Evolutionary conservation across 2,329 filamentous ascomycete genomes (phyloP).

Genomic region (Dissoconium aciculare): DNA sequence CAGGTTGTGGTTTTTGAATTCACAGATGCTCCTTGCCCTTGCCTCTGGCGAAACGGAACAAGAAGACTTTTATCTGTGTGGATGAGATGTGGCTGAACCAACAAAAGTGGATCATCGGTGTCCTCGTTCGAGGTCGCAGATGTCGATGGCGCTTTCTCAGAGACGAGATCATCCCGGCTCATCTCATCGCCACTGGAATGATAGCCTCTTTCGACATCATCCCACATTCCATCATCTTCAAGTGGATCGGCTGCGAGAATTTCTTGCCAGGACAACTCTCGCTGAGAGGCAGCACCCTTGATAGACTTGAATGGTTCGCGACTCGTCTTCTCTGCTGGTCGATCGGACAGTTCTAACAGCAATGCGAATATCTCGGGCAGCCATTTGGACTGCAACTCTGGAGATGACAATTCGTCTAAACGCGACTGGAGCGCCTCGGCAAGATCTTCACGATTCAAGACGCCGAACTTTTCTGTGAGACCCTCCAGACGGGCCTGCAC

Average conservation of each 20-base stretch:
- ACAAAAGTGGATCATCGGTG: conserved; percentile 24
- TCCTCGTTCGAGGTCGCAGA: conserved; percentile 24
- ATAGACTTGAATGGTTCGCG: conserved; percentile 45
- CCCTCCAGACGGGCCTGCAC: conserved; percentile 28
- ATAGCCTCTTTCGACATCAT: conserved; percentile 48
- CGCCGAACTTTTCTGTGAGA: conserved; percentile 71
- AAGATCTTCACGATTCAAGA: conserved; percentile 64
- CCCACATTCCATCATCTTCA: conserved; percentile 55
- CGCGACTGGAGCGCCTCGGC: conserved; percentile 52
- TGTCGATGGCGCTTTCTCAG: conserved; percentile 18
- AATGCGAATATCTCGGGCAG: conserved; percentile 67
- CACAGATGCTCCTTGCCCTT: no score
- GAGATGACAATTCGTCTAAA: conserved; percentile 44
- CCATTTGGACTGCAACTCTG: conserved; percentile 47
- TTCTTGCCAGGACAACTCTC: conserved; percentile 52
- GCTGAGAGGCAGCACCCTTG: conserved; percentile 32
- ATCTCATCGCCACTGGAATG: conserved; percentile 50
- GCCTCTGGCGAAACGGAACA: no score
- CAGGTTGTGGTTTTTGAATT: conserved; percentile 1
- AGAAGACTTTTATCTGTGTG: conserved; percentile 19
- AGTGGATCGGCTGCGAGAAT: conserved; percentile 64
- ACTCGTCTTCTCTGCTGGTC: conserved; percentile 55
- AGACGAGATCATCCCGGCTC: conserved; percentile 23
- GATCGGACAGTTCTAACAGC: conserved; percentile 66
- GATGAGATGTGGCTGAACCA: conserved; percentile 23